phyloP scores from a whole-genome alignment of 73 alveolate species.

The Stentor roeselii region DNA sequence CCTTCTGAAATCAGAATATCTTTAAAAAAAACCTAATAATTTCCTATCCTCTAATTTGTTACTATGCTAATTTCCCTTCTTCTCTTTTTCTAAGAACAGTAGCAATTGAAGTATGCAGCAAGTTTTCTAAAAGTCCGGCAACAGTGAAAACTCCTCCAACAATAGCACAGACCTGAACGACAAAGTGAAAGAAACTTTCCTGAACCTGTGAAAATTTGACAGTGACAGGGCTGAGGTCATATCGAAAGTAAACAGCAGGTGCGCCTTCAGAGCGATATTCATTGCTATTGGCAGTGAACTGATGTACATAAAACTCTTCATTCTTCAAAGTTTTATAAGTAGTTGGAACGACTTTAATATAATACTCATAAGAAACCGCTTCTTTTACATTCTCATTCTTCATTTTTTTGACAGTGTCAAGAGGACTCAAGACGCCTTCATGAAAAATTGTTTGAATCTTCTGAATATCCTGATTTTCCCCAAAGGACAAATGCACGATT shows the following conservation, averaged over 20 bases:
- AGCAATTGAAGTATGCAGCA: constrained; percentile 64
- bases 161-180: constrained; percentile 90
- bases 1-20: too few relatives aligned
- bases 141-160: constrained; percentile 98
- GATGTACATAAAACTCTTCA: constrained; percentile 57
- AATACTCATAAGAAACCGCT: constrained; percentile 66
- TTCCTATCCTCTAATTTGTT: too few relatives aligned
- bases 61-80: constrained; percentile 67
- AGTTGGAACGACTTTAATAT: constrained; percentile 91
- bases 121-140: constrained; percentile 83
- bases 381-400: constrained; percentile 31
- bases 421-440: constrained; percentile 63
- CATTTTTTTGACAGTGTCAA: constrained; percentile 50
- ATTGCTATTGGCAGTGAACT: constrained; percentile 80
- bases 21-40: too few relatives aligned
- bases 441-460: constrained; percentile 63
- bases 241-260: constrained; percentile 79
- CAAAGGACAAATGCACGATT: constrained; percentile 86
- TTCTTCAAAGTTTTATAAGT: constrained; percentile 68
- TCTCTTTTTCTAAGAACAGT: constrained; percentile 54
- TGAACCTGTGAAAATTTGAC: constrained; percentile 72
- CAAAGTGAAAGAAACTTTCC: constrained; percentile 79
- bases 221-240: constrained; percentile 91
- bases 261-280: constrained; percentile 50
- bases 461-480: constrained; percentile 59